Percentiles rank a stretch among this genome's conserved stretches.
These are phyloP conservation scores for Sarcodon aspratus DNA, from an alignment of 768 basidiomycete species.

Conservation along the genomic window DNA sequence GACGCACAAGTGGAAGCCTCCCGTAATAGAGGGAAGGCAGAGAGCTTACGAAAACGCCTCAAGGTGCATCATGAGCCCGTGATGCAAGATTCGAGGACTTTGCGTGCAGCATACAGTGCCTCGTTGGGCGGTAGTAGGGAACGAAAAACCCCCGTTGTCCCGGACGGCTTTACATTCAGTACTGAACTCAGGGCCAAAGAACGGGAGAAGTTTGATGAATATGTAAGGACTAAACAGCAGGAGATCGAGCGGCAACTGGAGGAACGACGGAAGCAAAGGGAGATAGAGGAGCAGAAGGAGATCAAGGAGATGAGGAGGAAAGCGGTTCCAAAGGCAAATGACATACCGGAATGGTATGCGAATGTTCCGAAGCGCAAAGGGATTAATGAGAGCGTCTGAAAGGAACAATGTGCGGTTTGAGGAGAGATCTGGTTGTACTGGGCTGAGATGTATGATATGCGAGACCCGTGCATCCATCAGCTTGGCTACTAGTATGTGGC, in stretches of 20 bases:
- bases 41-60: not conserved
- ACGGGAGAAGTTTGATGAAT: conserved; percentile 52
- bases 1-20: not conserved
- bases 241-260: conserved; percentile 38
- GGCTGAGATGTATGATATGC: not conserved
- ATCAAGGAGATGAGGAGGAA: conserved; percentile 49
- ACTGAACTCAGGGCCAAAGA: conserved; percentile 51
- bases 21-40: not conserved
- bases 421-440: not conserved
- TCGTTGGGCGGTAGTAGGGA: conserved; percentile 14
- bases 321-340: conserved; percentile 57
- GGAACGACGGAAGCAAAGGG: conserved; percentile 31
- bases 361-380: conserved; percentile 48
- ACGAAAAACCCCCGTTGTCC: conserved; percentile 35
- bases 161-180: conserved; percentile 32
- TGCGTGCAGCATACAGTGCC: not conserved
- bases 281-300: conserved; percentile 48
- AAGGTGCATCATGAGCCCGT: not conserved
- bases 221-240: conserved; percentile 42
- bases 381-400: conserved; percentile 3
- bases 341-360: conserved; percentile 71
- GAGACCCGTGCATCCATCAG: not conserved
- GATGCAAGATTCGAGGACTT: not conserved
- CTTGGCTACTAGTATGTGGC: conserved; percentile 4
- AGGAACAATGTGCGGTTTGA: not conserved